phyloP scores from a whole-genome alignment of 257 asterid species.

The Nicotiana paniculata region DNA sequence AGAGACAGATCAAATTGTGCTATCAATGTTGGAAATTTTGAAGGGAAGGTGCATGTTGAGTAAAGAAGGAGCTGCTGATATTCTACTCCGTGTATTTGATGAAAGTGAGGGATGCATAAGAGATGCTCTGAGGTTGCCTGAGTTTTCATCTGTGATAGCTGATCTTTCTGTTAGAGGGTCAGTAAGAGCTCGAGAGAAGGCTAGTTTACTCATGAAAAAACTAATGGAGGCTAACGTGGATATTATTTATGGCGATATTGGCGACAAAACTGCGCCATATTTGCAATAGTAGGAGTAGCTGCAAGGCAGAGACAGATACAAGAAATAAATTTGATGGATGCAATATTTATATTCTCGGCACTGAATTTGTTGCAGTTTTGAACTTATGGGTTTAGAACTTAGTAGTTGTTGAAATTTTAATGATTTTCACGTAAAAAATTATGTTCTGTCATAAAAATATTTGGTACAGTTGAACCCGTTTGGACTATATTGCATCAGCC shows the following conservation, averaged over 20 bases:
- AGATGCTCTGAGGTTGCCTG: constrained; percentile 46
- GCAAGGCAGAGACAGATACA: background rate
- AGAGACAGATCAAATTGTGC: constrained; percentile 30
- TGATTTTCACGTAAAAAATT: background rate
- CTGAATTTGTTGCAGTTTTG: background rate
- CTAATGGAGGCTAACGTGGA: constrained; percentile 35
- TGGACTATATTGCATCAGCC: background rate
- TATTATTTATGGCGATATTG: constrained; percentile 1
- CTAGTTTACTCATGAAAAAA: constrained; percentile 57
- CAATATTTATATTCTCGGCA: background rate
- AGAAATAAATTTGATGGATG: background rate
- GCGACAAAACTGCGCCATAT: background rate
- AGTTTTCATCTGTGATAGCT: constrained; percentile 50
- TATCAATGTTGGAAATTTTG: constrained; percentile 38
- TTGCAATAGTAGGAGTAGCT: constrained; percentile 10
- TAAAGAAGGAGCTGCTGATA: constrained; percentile 65
- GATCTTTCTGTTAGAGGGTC: constrained; percentile 72
- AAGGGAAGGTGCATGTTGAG: constrained; percentile 52
- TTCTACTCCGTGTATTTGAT: constrained; percentile 55
- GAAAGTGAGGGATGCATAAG: constrained; percentile 50
- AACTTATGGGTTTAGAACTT: background rate
- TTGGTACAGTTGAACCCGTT: background rate
- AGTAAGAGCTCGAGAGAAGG: constrained; percentile 53
- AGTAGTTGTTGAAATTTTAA: background rate
- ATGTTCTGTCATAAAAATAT: background rate